Conservation (phyloP, 2,329 filamentous ascomycete species). For the Simplicillium aogashimaense region DNA sequence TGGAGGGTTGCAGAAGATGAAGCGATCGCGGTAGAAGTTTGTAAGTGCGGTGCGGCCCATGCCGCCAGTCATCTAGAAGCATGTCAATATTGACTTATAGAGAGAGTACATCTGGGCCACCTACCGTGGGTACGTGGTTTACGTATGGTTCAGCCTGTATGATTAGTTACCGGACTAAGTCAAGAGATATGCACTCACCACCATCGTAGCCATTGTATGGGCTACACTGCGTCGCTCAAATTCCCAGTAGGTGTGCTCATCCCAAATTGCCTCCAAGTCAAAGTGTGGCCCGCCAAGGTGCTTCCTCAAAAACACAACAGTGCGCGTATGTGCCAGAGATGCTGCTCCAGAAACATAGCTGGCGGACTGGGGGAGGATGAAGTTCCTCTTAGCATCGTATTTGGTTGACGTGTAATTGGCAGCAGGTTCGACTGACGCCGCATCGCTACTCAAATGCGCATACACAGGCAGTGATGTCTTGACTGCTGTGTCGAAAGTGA, state of each 20-base stretch:
- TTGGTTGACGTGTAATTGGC: not conserved
- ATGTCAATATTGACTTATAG: not conserved
- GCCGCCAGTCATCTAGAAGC: conserved; percentile 47
- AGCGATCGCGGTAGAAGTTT: conserved; percentile 60
- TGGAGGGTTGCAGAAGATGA: conserved; percentile 58
- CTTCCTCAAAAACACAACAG: conserved; percentile 54
- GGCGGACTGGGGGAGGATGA: conserved; percentile 34
- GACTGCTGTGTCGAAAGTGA: not conserved
- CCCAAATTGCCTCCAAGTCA: conserved; percentile 68
- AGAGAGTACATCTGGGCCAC: conserved; percentile 10
- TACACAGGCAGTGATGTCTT: not conserved
- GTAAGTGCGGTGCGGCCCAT: conserved; percentile 54
- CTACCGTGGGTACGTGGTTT: conserved; percentile 60
- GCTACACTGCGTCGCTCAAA: conserved; percentile 58
- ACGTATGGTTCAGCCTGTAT: conserved; percentile 53
- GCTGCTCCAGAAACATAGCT: conserved; percentile 43
- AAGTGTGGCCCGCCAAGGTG: conserved; percentile 55
- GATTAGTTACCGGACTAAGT: not conserved
- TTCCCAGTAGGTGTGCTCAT: conserved; percentile 63
- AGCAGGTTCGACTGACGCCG: not conserved
- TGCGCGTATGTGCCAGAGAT: conserved; percentile 54
- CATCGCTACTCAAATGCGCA: not conserved
- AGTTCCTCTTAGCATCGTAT: conserved; percentile 20
- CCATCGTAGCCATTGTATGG: conserved; percentile 69
- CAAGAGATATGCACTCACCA: conserved; percentile 25